These are phyloP conservation scores for Pseudomassariella vexata DNA, from an alignment of 2,329 filamentous ascomycete species.

Conservation along the genomic window DNA sequence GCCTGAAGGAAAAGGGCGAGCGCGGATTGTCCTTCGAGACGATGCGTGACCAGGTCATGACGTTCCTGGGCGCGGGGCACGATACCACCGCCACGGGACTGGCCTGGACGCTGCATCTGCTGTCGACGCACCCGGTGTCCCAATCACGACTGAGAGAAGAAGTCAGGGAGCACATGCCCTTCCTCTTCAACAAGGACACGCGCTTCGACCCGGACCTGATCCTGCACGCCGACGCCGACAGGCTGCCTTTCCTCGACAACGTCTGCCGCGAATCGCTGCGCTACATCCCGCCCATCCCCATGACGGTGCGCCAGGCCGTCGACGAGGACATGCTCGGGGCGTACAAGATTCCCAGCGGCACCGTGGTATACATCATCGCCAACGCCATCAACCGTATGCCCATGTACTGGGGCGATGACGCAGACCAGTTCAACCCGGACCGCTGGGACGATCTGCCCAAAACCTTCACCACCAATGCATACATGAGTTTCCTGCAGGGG, in stretches of 20 bases:
- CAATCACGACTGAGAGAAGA: slow-evolving; percentile 33
- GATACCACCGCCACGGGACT: slow-evolving; percentile 38
- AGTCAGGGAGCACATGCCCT: slow-evolving; percentile 28
- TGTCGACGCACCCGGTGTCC: slow-evolving; percentile 31
- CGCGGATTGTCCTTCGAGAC: slow-evolving; percentile 29
- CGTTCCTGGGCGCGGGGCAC: slow-evolving; percentile 34
- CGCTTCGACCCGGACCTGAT: slow-evolving; percentile 23
- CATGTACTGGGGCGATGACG: slow-evolving; percentile 32
- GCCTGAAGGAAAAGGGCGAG: slow-evolving; percentile 29
- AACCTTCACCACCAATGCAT: slow-evolving; percentile 28
- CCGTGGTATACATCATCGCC: slow-evolving; percentile 34
- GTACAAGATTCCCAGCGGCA: slow-evolving; percentile 34
- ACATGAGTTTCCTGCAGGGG: slow-evolving; percentile 26
- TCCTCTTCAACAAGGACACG: slow-evolving; percentile 28
- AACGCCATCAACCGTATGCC: slow-evolving; percentile 34
- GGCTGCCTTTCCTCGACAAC: slow-evolving; percentile 37
- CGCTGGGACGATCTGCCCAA: slow-evolving; percentile 32
- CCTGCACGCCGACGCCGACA: slow-evolving; percentile 28
- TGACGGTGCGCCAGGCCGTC: slow-evolving; percentile 36
- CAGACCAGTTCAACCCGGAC: slow-evolving; percentile 34
- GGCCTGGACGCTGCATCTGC: slow-evolving; percentile 34
- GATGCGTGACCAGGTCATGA: slow-evolving; percentile 32
- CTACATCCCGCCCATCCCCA: slow-evolving; percentile 38
- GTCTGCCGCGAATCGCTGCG: slow-evolving; percentile 40
- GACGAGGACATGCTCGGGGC: slow-evolving; percentile 30